Base-by-base conservation (phyloP, 805 yeast genomes). In the Schizosaccharomyces lindneri region DNA sequence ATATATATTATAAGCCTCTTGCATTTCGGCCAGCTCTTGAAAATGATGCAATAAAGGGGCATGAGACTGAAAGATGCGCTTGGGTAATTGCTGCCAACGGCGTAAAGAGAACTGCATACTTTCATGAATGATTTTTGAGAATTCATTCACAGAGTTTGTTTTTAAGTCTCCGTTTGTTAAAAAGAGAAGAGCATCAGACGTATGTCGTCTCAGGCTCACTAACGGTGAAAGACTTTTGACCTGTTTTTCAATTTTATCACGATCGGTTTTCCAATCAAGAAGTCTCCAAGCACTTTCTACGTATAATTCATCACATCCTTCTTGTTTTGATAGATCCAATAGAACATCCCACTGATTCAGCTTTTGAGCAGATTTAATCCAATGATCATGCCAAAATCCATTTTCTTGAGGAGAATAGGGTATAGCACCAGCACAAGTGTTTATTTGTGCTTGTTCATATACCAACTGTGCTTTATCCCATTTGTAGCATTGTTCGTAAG, bases 271-370 rank as follows among this genome's bases (percentile, higher is more conserved):
- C 98, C 98, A 93, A 68, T 93, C 97, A 6, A 98, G 97, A 48
- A 93, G 95, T 68, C 99, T 78, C 99, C 99, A 93, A 48, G 97
- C 98, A 77, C 98, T 94, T 71, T 93, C 99, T n/a, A 93, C 75
- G 31, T 94, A 73, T 65, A 93, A 75, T 68, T 93, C 98, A 0
- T 97, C 88, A 70, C 90, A 94, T 0, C 97, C 97, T 75, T 94
- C 99, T 68, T 94, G 97, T 67, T 90, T 88, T 2, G 98, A 97
- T 39, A 94, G 76, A 68, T 93, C 99, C 0, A 98, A 90, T 63
- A 93, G 75, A 59, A 93, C 84, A 69, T 93, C 98, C 99, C 99
- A 93, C 65, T 93, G 97, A 69, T 93, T 98, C 51, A 93, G 75
- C 70, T 90, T 90, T 69, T 93, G 97, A 2, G 98, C 95, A 75